Base-by-base conservation (phyloP, 257 asterid species). In the Ligustrum vulgare region DNA sequence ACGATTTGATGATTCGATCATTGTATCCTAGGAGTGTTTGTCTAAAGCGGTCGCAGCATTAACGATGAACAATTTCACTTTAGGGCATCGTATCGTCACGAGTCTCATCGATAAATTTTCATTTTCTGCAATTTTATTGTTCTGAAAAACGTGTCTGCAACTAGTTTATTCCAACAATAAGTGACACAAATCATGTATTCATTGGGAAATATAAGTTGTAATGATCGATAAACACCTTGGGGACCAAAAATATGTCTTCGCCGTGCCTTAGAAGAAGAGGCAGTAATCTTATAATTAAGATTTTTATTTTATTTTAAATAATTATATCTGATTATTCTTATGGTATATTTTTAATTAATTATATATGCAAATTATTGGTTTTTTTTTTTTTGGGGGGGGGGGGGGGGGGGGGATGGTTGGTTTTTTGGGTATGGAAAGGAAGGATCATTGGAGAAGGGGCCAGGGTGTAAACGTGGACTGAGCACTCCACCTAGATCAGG, bases 201-300 rank as follows among this genome's bases (percentile, higher is more conserved):
- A 51, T 51, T 51, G 23, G 62, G 20, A 51, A 16, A 18, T 36
- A 41, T 9, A 6, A 35, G 7, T 35, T 5, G 9, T 37, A 51
- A 16, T 5, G n/a, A 18, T 18, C 47, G 62, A 72, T 74, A 43
- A 37, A 73, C 32, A 41, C 43, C 18, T 51, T 0, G 33, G 65
- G 34, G 56, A 22, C 70, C 73, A 71, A 47, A 31, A 18, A 18
- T 16, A 33, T 43, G 72, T 13, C 69, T 60, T 47, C 70, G 45
- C 36, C 86, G 54, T 76, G 76, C 37, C 83, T 75, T 82, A 47
- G 81, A 82, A 82, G 86, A 39, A 79, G 72, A 47, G 77, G 60
- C 81, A 34, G 18, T 41, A 41, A 41, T 22, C 33, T 15, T 8
- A 23, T 8, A 41, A 7, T 10, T 2, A 54, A 6, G 0, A n/a